Base-by-base conservation (phyloP, 129 eudicot genomes). In the Silybum marianum region DNA sequence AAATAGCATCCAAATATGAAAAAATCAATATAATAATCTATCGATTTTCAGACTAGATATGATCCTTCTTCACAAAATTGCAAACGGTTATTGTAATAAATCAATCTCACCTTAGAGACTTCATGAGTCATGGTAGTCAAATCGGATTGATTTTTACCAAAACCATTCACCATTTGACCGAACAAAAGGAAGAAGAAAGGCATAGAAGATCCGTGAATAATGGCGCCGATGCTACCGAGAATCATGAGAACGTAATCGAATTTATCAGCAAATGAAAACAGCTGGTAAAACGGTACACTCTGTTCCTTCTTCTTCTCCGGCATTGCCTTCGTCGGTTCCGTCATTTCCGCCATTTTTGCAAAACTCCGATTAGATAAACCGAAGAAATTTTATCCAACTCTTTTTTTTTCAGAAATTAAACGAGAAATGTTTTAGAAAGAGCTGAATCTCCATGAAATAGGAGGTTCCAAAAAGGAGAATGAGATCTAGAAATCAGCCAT, bases 181-280 rank as follows among this genome's bases (percentile, higher is more conserved):
- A 96, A 96, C 36, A 96, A 85, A 16, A 96, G 88, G 75, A 96
- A 96, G 90, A 96, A 96, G 73, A 90, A 90, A 3, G 99, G 99
- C 99, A 96, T 96, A 38, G 99, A 91, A n/a, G 99, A 93, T 32
- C 99, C 99, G 24, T 96, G 99, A 78, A 96, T 54, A 13, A 96
- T 66, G 75, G 99, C 99, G 11, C 99, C 99, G 21, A 96, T 62
- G 81, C 89, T 93, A n/a, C 99, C 99, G 54, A 80, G 36, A 11
- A 74, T 60, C 99, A 96, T 95, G 22, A 95, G 80, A 21, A 81
- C 38, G 48, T 74, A 85, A 80, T 95, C 99, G 21, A 75, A 88
- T 40, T 90, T 91, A 39, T 93, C 97, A 1, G 98, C 98, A 58
- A 91, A 96, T 1, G 95, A 87, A 74, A 96, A 96, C 3, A 96